Percentiles rank a stretch among this genome's conserved stretches.
These are phyloP conservation scores for Nakazawaea sp. DNA, from an alignment of 805 yeast species.

Conservation along the genomic window DNA sequence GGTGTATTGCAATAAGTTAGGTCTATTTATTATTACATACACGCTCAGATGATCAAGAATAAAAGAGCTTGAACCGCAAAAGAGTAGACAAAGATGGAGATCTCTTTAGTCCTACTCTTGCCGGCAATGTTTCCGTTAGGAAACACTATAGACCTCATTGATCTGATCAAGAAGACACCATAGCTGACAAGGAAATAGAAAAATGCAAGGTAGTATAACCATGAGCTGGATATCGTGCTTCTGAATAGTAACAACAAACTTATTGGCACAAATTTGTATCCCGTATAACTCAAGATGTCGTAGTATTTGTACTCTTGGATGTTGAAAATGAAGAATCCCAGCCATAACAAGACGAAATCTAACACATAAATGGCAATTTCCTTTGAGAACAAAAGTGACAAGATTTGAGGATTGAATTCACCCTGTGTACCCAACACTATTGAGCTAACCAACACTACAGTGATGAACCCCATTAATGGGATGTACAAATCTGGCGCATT, in stretches of 20 bases:
- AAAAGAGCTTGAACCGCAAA: conserved; percentile 72
- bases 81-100: conserved; percentile 74
- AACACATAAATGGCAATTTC: conserved; percentile 75
- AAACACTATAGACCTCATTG: conserved; percentile 59
- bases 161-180: conserved; percentile 63
- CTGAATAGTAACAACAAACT: conserved; percentile 50
- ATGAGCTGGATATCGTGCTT: conserved; percentile 23
- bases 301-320: conserved; percentile 58
- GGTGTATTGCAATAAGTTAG: no score
- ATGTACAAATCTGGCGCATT: conserved; percentile 97
- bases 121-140: conserved; percentile 53
- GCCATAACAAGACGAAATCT: conserved; percentile 69
- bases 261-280: conserved; percentile 88
- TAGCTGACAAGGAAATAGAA: conserved; percentile 46
- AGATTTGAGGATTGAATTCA: conserved; percentile 85
- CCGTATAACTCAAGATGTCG: conserved; percentile 85
- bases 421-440: conserved; percentile 81
- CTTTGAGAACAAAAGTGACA: conserved; percentile 82
- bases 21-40: no score
- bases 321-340: conserved; percentile 76
- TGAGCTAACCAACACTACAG: conserved; percentile 82
- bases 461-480: conserved; percentile 88
- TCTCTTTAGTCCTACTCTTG: conserved; percentile 66
- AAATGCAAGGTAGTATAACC: conserved; percentile 28
- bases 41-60: conserved; percentile 28